A percentile compares a stretch with the other conserved stretches of the same genome.
Evolutionary conservation across 2,329 filamentous ascomycete species (phyloP).

Genomic region (Botrytis byssoidea): DNA sequence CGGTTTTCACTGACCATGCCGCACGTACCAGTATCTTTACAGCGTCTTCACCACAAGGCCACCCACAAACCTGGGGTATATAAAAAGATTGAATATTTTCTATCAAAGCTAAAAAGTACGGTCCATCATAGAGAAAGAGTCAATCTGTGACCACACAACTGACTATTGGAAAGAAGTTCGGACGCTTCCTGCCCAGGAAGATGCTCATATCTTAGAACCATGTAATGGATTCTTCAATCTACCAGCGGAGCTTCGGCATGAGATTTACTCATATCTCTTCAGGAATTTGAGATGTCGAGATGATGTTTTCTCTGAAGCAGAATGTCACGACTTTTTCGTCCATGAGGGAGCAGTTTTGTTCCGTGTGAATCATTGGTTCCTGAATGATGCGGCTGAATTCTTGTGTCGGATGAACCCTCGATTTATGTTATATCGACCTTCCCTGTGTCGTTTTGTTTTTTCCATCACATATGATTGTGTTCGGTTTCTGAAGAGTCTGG

Average conservation of each 20-base stretch:
- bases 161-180: constrained; percentile 7
- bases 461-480: constrained; percentile 14
- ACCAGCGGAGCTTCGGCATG: constrained; percentile 15
- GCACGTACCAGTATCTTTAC: constrained; percentile 12
- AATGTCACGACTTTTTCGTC: constrained; percentile 12
- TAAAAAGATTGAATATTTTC: constrained; percentile 1
- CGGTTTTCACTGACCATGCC: constrained; percentile 12
- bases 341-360: constrained; percentile 16
- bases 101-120: constrained; percentile 18
- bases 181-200: not conserved
- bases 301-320: constrained; percentile 15
- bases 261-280: constrained; percentile 19
- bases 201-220: not conserved
- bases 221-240: constrained; percentile 16
- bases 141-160: constrained; percentile 10
- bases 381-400: constrained; percentile 18
- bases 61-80: constrained; percentile 2
- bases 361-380: constrained; percentile 14
- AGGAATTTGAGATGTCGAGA: constrained; percentile 18
- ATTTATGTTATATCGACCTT: constrained; percentile 19
- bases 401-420: constrained; percentile 17
- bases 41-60: constrained; percentile 11
- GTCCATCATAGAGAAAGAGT: not conserved
- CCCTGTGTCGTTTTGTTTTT: constrained; percentile 14
- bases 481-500: constrained; percentile 15